Evolutionary conservation across 2,329 filamentous ascomycete genomes (phyloP), one percentile per base, ranked within the genome.

Genomic region (Fusarium graminum): DNA sequence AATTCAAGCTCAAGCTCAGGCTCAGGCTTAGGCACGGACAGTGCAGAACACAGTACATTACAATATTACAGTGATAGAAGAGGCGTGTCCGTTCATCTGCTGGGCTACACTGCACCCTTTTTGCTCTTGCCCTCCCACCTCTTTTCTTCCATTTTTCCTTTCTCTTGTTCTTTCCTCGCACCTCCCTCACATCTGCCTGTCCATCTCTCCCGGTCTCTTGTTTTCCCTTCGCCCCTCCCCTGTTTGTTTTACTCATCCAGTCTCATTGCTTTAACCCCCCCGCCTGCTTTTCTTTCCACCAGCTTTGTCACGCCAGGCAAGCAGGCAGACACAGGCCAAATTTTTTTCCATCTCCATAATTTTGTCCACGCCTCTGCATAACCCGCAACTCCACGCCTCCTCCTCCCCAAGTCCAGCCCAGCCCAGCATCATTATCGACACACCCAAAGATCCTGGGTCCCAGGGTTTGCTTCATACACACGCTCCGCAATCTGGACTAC

Each of bases 381-480:
- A 69, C 73, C 74, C 70, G 67, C 74, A 70, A 71, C 74, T 78
- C 75, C 77, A 79, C 77, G 74, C 77, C 77, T 78, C 77, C 66
- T 63, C 67, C 77, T 64, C 58, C 66, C 68, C 49, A 68, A 63
- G 71, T 72, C 69, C 73, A 76, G 72, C 69, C 74, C 73, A 65
- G 59, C 58, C 61, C 75, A 70, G 55, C 68, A 65, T 68, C 67
- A 78, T 79, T 79, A 79, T 78, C 77, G 77, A 79, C 77, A 79
- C 77, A 75, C 77, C 77, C 77, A 73, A 70, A 73, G 69, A 72
- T 72, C 70, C 70, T 69, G 66, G 70, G 64, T 61, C 68, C 56
- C 70, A 72, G 70, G 70, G 70, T 70, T 71, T 72, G 70, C 69
- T 72, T 72, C 61, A 65, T 71, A 67, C 63, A 65, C 63, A 70